phyloP scores from a whole-genome alignment of 192 early-diverging fungal species.

The Backusella macrospora region DNA sequence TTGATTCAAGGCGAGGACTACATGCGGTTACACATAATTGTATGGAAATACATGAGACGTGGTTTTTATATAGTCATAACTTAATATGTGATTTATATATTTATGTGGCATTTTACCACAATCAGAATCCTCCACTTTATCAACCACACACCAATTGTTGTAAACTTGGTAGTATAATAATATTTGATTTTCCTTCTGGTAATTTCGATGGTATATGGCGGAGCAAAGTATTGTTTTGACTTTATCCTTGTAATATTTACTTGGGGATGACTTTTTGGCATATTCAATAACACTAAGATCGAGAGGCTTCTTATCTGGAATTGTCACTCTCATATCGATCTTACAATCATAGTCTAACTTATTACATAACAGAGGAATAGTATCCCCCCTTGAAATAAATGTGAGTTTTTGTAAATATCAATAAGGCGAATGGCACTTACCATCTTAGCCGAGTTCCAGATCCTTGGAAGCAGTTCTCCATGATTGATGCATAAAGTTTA shows the following conservation, averaged over 20 bases:
- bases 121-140: neutral
- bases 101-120: too few relatives aligned
- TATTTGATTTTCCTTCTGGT: neutral
- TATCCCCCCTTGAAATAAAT: neutral
- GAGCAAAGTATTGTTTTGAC: neutral
- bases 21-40: too few relatives aligned
- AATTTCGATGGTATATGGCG: neutral
- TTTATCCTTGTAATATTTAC: constrained; percentile 15
- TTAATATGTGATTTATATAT: too few relatives aligned
- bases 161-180: constrained; percentile 1
- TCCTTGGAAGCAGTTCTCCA: neutral
- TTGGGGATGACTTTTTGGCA: neutral
- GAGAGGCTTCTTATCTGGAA: neutral
- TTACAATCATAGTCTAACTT: constrained; percentile 6
- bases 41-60: too few relatives aligned
- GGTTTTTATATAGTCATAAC: too few relatives aligned
- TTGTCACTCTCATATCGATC: constrained; percentile 13
- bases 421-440: neutral
- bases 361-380: neutral
- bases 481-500: neutral
- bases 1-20: too few relatives aligned
- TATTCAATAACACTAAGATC: constrained; percentile 10
- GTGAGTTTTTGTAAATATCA: neutral
- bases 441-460: neutral
- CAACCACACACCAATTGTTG: neutral